These are phyloP conservation scores for Petasospora rhodanensis DNA, from an alignment of 1,139 yeast species.

Conservation along the genomic window DNA sequence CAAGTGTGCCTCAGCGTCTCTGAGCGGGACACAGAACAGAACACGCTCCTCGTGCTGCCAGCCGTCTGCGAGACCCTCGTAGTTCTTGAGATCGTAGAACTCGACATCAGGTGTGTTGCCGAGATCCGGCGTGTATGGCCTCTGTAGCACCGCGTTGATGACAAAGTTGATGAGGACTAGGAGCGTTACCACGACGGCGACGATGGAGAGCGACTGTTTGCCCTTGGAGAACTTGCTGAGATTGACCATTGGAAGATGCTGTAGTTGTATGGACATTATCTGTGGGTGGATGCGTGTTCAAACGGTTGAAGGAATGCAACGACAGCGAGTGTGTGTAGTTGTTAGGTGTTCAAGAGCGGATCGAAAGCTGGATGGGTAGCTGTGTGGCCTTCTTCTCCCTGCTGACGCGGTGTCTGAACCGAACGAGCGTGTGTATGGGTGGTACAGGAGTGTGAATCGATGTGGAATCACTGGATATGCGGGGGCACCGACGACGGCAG, in stretches of 20 bases:
- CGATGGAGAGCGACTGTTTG: constrained; percentile 5
- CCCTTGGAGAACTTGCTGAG: constrained; percentile 2
- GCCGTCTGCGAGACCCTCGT: constrained; percentile 40
- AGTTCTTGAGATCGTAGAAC: constrained; percentile 42
- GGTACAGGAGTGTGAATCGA: too few species aligned
- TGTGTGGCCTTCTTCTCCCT: too few species aligned
- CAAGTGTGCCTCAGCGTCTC: constrained; percentile 53
- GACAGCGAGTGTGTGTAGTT: too few species aligned
- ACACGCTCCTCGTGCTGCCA: constrained; percentile 46
- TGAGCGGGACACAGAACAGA: constrained; percentile 48
- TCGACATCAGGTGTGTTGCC: constrained; percentile 31
- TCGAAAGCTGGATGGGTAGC: too few species aligned
- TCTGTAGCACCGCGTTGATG: constrained; percentile 9
- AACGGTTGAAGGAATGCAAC: too few species aligned
- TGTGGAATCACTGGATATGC: too few species aligned
- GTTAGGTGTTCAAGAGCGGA: too few species aligned
- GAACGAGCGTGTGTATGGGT: too few species aligned
- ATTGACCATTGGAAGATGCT: background rate
- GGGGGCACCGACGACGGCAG: too few species aligned
- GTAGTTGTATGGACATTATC: constrained; percentile 1
- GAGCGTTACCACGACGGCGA: constrained; percentile 13
- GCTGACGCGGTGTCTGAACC: too few species aligned
- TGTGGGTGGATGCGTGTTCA: constrained; percentile 1
- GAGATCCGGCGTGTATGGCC: constrained; percentile 31
- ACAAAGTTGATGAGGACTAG: constrained; percentile 15